A percentile compares a stretch with the other conserved stretches of the same genome.
These are phyloP conservation scores for Astrothelium subdiscretum DNA, from an alignment of 495 filamentous ascomycete genomes.

Conservation along the genomic window DNA sequence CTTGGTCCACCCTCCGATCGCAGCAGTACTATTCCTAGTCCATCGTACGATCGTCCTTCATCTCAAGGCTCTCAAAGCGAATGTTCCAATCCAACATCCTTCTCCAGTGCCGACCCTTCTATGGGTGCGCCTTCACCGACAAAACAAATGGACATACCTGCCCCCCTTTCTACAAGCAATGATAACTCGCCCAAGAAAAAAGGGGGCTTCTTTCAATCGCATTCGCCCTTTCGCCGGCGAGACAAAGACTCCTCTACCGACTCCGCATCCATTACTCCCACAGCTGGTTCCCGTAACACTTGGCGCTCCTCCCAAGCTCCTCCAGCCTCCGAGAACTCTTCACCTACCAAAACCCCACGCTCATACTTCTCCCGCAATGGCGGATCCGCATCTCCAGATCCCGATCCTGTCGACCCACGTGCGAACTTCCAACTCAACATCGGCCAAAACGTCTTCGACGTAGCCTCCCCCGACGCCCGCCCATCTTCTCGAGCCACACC, in stretches of 20 bases:
- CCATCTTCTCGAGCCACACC: constrained; percentile 11
- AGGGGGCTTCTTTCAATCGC: constrained; percentile 85
- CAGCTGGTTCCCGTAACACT: constrained; percentile 43
- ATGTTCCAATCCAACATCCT: constrained; percentile 77
- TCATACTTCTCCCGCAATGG: constrained; percentile 13
- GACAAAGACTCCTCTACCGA: constrained; percentile 75
- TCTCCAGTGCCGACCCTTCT: constrained; percentile 56
- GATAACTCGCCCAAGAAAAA: constrained; percentile 72
- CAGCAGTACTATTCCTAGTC: constrained; percentile 29
- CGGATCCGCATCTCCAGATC: constrained; percentile 42
- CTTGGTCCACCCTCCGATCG: constrained; percentile 74
- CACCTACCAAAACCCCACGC: constrained; percentile 20
- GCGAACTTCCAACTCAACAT: constrained; percentile 93
- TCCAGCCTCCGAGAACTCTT: constrained; percentile 22
- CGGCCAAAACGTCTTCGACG: constrained; percentile 92
- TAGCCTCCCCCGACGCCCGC: constrained; percentile 62
- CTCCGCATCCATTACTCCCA: constrained; percentile 16
- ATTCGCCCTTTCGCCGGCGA: constrained; percentile 90
- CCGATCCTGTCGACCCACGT: constrained; percentile 86
- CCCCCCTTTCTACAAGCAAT: constrained; percentile 27
- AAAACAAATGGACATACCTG: constrained; percentile 40
- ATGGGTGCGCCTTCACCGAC: constrained; percentile 57
- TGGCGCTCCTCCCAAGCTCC: constrained; percentile 32
- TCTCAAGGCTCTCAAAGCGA: constrained; percentile 52
- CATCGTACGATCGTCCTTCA: neutral